phyloP scores from a whole-genome alignment of 2,329 filamentous ascomycete genomes.

The Fusarium abutilonis region DNA sequence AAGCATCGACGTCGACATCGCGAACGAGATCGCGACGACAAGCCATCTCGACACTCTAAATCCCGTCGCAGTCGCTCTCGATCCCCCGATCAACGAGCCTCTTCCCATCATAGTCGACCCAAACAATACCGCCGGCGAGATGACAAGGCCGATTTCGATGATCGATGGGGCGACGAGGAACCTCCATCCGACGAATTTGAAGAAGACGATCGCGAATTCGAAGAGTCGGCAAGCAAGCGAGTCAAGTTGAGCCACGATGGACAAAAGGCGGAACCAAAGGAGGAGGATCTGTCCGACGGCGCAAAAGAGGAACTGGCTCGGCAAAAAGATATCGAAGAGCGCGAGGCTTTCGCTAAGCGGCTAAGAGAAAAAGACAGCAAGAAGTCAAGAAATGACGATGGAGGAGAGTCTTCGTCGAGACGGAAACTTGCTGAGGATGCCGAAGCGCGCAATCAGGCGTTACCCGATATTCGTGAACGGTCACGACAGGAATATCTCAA shows the following conservation, averaged over 20 bases:
- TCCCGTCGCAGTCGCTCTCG: constrained; percentile 49
- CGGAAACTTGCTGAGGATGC: constrained; percentile 64
- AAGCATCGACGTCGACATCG: constrained; percentile 56
- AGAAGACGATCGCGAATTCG: constrained; percentile 67
- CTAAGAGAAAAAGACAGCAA: constrained; percentile 76
- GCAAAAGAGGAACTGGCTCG: constrained; percentile 66
- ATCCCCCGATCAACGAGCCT: constrained; percentile 45
- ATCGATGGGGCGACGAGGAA: constrained; percentile 85
- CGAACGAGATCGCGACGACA: constrained; percentile 51
- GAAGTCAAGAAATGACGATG: constrained; percentile 74
- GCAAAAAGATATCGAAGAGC: constrained; percentile 75
- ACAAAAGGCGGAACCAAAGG: constrained; percentile 53
- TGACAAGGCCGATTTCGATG: constrained; percentile 68
- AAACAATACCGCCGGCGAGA: constrained; percentile 57
- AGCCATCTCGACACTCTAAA: constrained; percentile 40
- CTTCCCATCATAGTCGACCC: constrained; percentile 47
- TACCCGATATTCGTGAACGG: constrained; percentile 82
- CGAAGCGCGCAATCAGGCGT: constrained; percentile 72
- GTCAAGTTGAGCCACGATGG: constrained; percentile 71
- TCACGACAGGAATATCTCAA: constrained; percentile 93
- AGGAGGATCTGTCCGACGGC: constrained; percentile 67
- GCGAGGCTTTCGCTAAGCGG: constrained; percentile 82
- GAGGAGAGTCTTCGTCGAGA: constrained; percentile 65
- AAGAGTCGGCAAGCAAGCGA: constrained; percentile 76
- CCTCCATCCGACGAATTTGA: constrained; percentile 56